phyloP scores from a whole-genome alignment of 345 rosid genomes.

The Sonneratia caseolaris region DNA sequence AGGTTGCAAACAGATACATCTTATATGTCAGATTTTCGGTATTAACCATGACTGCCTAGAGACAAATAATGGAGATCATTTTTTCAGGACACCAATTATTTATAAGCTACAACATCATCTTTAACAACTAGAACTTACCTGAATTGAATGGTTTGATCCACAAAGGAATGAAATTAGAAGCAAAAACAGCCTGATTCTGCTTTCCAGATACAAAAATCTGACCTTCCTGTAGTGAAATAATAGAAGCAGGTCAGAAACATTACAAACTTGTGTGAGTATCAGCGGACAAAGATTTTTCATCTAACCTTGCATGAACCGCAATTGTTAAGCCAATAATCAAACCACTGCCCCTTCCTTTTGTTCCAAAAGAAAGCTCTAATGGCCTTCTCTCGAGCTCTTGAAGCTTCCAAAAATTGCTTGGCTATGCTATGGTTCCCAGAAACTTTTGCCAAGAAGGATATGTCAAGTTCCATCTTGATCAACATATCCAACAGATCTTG shows the following conservation, averaged over 20 bases:
- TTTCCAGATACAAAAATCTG: constrained; percentile 47
- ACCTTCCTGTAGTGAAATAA: constrained; percentile 27
- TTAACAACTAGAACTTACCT: constrained; percentile 31
- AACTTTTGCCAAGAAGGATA: constrained; percentile 55
- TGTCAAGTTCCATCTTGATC: constrained; percentile 82
- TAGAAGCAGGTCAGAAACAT: neutral
- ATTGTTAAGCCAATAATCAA: constrained; percentile 60
- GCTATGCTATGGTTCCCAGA: constrained; percentile 33
- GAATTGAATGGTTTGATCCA: constrained; percentile 68
- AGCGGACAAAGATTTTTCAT: neutral
- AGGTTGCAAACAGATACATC: no score
- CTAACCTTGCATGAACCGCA: constrained; percentile 11
- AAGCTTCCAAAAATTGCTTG: constrained; percentile 37
- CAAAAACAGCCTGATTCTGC: constrained; percentile 56
- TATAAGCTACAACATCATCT: neutral
- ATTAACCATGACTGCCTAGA: neutral
- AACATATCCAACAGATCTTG: constrained; percentile 2
- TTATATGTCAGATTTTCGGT: neutral
- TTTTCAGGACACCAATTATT: neutral
- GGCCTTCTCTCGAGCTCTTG: constrained; percentile 51
- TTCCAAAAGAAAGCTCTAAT: constrained; percentile 65
- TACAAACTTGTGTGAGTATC: neutral
- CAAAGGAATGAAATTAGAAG: constrained; percentile 76
- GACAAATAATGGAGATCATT: neutral
- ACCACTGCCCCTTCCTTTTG: constrained; percentile 64